These are phyloP conservation scores for Ophiostoma ulmi DNA, from an alignment of 2,329 filamentous ascomycete genomes.

Conservation along the genomic window DNA sequence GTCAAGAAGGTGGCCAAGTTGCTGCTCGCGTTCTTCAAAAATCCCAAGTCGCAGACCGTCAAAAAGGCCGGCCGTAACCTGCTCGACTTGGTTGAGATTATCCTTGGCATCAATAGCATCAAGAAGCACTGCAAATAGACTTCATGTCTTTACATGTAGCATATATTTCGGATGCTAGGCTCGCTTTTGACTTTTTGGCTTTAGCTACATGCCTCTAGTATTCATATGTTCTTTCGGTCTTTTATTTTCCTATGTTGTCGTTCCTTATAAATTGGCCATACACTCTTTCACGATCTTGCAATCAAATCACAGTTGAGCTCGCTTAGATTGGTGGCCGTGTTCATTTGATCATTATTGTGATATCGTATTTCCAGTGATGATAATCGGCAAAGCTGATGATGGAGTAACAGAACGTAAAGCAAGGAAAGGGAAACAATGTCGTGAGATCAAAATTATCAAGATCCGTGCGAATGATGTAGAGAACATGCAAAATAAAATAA, in stretches of 20 bases:
- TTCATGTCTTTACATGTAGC: background rate
- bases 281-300: background rate
- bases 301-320: background rate
- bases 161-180: too few relatives aligned
- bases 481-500: background rate
- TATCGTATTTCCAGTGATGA: background rate
- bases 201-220: background rate
- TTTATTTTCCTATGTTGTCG: background rate
- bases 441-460: background rate
- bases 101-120: background rate
- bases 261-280: background rate
- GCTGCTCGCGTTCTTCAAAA: conserved; percentile 18
- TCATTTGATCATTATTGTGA: background rate
- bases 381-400: background rate
- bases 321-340: background rate
- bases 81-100: background rate
- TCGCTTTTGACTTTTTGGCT: too few relatives aligned
- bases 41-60: conserved; percentile 19
- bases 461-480: background rate
- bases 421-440: background rate
- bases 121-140: background rate
- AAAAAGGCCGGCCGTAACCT: conserved; percentile 19
- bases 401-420: background rate
- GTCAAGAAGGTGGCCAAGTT: conserved; percentile 22
- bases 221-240: background rate